These are phyloP conservation scores for Flaveria trinervia DNA, from an alignment of 129 eudicot genomes.

Conservation along the genomic window DNA sequence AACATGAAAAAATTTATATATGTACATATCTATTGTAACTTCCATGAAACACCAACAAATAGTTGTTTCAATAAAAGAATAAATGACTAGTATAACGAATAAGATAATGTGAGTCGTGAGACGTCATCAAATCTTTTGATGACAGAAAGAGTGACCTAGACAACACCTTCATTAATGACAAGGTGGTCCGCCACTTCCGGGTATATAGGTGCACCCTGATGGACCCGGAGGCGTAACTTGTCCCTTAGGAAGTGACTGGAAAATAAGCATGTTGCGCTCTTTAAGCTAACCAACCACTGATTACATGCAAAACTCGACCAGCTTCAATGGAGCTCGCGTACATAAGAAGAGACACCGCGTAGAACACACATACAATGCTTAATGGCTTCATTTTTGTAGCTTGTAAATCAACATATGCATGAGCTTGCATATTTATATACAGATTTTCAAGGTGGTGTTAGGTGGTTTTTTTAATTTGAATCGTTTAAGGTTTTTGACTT, in stretches of 20 bases:
- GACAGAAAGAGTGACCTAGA: conserved; percentile 5
- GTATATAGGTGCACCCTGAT: conserved; percentile 61
- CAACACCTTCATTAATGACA: conserved; percentile 37
- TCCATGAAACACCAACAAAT: conserved; percentile 1
- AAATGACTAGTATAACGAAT: not conserved
- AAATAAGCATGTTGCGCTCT: conserved; percentile 14
- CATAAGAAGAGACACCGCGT: conserved; percentile 27
- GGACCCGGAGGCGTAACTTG: conserved; percentile 61
- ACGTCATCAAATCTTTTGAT: not conserved
- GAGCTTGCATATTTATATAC: conserved; percentile 14
- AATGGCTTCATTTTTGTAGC: conserved; percentile 36
- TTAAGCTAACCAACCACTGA: not conserved
- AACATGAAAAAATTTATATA: not conserved
- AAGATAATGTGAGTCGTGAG: not conserved
- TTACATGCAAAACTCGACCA: conserved; percentile 34
- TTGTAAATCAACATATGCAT: conserved; percentile 4
- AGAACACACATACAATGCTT: conserved; percentile 20
- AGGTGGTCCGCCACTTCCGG: conserved; percentile 42
- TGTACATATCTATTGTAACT: conserved; percentile 15
- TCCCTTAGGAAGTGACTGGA: conserved; percentile 56
- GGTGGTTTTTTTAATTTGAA: conserved; percentile 27
- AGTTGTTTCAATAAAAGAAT: conserved; percentile 9
- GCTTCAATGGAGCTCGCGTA: conserved; percentile 23
- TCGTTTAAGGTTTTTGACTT: conserved; percentile 28
- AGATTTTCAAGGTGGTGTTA: conserved; percentile 15